Conservation (phyloP, 139 green algal genomes). For the Chlamydomonas applanata region DNA sequence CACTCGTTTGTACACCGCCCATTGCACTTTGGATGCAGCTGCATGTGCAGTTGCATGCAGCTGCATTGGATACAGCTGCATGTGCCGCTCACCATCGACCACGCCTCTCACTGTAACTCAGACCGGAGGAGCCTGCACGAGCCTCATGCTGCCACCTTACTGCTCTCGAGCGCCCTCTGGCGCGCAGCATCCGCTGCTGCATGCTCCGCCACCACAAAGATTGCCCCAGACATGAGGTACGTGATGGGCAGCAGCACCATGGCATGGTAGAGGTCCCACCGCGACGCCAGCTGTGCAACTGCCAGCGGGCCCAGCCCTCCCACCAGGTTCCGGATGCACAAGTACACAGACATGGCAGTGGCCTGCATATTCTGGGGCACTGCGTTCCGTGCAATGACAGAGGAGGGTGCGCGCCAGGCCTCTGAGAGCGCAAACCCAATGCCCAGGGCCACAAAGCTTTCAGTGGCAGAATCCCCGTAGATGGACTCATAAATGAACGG, state of each 20-base stretch:
- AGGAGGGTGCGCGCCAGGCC: conserved; percentile 79
- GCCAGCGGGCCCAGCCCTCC: conserved; percentile 72
- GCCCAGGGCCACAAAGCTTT: conserved; percentile 75
- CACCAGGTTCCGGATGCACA: conserved; percentile 83
- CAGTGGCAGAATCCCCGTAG: conserved; percentile 46
- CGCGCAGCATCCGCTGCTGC: neutral
- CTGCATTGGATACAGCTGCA: too few relatives aligned
- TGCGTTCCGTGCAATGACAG: conserved; percentile 64
- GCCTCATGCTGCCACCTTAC: neutral
- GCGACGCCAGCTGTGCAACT: conserved; percentile 50
- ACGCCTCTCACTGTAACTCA: too few relatives aligned
- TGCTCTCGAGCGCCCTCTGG: neutral
- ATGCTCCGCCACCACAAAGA: conserved; percentile 66
- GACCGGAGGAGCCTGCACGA: too few relatives aligned
- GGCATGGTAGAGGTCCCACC: conserved; percentile 59
- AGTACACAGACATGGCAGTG: conserved; percentile 72
- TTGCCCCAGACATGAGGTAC: conserved; percentile 59
- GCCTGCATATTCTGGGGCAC: conserved; percentile 50
- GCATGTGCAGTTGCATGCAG: too few relatives aligned
- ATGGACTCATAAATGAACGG: conserved; percentile 71
- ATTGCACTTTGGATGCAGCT: too few relatives aligned
- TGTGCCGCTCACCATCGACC: too few relatives aligned
- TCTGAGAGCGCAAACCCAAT: conserved; percentile 80
- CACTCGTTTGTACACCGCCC: too few relatives aligned
- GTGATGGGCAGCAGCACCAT: conserved; percentile 77